Conservation (phyloP, 768 basidiomycete species). For the Boletus insuetus region DNA sequence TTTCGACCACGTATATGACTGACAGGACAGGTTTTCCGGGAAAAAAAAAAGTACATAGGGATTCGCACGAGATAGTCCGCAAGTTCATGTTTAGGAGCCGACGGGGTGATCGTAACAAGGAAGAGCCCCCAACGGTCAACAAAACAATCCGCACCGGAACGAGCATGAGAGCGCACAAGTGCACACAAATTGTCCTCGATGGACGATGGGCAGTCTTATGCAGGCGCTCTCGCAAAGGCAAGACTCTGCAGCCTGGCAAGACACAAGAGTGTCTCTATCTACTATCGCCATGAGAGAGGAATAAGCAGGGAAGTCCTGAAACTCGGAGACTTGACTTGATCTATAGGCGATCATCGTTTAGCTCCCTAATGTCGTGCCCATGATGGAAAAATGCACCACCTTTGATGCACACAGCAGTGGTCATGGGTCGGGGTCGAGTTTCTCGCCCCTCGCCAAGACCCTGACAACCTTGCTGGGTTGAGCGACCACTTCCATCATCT, state of each 20-base stretch:
- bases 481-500: constrained; percentile 77
- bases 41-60: constrained; percentile 21
- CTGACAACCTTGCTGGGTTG: constrained; percentile 75
- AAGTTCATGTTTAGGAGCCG: constrained; percentile 11
- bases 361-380: not conserved
- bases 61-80: constrained; percentile 29
- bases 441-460: constrained; percentile 82
- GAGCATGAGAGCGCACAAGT: constrained; percentile 19
- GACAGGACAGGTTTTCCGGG: constrained; percentile 11
- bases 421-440: constrained; percentile 56
- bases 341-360: constrained; percentile 4
- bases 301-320: constrained; percentile 20
- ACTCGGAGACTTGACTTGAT: constrained; percentile 13
- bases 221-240: constrained; percentile 19
- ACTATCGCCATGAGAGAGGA: constrained; percentile 15
- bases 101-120: constrained; percentile 13
- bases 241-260: constrained; percentile 24
- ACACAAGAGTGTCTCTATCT: constrained; percentile 22
- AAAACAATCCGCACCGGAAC: constrained; percentile 21
- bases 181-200: constrained; percentile 24
- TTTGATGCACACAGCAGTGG: not conserved
- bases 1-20: constrained; percentile 9
- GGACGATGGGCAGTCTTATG: constrained; percentile 21
- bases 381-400: constrained; percentile 1
- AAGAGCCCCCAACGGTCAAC: constrained; percentile 17